Evolutionary conservation across 768 basidiomycete genomes (phyloP).

Genomic region (Clathrus columnatus): DNA sequence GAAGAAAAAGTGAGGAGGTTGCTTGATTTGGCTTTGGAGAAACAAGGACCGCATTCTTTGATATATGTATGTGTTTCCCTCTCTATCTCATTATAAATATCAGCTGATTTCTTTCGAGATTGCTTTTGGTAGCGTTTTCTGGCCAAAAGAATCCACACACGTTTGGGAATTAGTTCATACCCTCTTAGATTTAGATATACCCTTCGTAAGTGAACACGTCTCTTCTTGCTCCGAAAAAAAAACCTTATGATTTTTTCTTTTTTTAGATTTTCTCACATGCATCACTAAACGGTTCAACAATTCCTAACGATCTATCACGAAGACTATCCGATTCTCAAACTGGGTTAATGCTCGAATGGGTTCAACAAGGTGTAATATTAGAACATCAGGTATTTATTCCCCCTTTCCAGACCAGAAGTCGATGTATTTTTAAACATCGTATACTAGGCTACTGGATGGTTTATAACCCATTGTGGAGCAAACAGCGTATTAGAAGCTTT

Average conservation of each 20-base stretch:
- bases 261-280: conserved; percentile 18
- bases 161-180: conserved; percentile 17
- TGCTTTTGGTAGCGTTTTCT: conserved; percentile 20
- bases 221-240: neutral
- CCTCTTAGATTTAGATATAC: conserved; percentile 17
- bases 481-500: conserved; percentile 20
- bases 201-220: conserved; percentile 17
- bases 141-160: conserved; percentile 16
- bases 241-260: neutral
- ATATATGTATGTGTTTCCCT: conserved; percentile 16
- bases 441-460: conserved; percentile 20
- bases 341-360: conserved; percentile 19
- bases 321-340: conserved; percentile 14
- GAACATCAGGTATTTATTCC: conserved; percentile 16
- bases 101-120: conserved; percentile 11
- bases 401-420: neutral
- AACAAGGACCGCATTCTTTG: conserved; percentile 16
- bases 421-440: neutral
- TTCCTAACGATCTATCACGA: conserved; percentile 16
- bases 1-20: conserved; percentile 12
- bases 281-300: conserved; percentile 4
- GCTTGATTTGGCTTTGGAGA: conserved; percentile 13
- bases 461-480: conserved; percentile 21
- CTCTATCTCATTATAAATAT: neutral
- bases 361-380: conserved; percentile 20